phyloP scores from a whole-genome alignment of 2,329 filamentous ascomycete species.

The Fusarium anthophilum region DNA sequence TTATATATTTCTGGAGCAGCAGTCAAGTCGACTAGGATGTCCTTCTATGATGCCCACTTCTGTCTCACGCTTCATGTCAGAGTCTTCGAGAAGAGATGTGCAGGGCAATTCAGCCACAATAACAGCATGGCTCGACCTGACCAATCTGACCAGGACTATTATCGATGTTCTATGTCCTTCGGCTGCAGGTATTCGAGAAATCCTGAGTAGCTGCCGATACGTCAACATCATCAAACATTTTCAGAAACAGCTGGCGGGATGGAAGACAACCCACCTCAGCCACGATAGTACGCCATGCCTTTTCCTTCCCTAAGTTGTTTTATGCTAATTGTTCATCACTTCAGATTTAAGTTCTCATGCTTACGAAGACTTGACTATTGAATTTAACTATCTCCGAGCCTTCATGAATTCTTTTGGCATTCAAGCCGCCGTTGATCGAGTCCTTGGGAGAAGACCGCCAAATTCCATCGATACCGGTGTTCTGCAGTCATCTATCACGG shows the following conservation, averaged over 20 bases:
- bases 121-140: slow-evolving; percentile 17
- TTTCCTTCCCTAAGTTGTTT: accelerated
- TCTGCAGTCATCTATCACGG: slow-evolving; percentile 52
- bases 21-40: slow-evolving; percentile 20
- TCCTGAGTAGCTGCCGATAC: slow-evolving; percentile 1
- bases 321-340: accelerated
- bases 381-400: slow-evolving; percentile 56
- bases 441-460: slow-evolving; percentile 20
- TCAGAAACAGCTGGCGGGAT: slow-evolving; percentile 13
- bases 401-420: slow-evolving; percentile 61
- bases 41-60: slow-evolving; percentile 10
- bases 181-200: slow-evolving; percentile 38
- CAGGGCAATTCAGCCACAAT: not conserved
- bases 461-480: not conserved
- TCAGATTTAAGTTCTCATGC: not conserved
- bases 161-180: slow-evolving; percentile 52
- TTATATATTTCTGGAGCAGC: slow-evolving; percentile 25
- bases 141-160: slow-evolving; percentile 14
- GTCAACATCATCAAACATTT: slow-evolving; percentile 27
- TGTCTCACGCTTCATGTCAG: not conserved
- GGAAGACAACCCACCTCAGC: slow-evolving; percentile 9
- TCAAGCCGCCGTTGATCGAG: slow-evolving; percentile 63
- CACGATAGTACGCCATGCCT: not conserved
- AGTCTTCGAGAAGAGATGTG: not conserved
- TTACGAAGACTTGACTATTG: slow-evolving; percentile 43